Base-by-base conservation (phyloP, 495 filamentous ascomycete genomes). In the Chaetomidium leptoderma region DNA sequence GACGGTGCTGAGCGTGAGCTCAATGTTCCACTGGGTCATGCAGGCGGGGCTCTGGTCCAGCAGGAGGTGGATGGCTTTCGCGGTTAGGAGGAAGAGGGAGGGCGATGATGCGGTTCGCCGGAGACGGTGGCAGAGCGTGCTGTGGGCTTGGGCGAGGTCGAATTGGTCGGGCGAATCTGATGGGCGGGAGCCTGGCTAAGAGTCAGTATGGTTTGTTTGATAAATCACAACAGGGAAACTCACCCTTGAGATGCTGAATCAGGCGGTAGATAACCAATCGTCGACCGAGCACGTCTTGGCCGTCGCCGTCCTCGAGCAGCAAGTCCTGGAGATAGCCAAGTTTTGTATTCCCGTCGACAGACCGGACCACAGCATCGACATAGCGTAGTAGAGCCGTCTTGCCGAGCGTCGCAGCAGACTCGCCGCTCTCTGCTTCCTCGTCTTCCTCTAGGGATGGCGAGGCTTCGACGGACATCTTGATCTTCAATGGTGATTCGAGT, bases 11-110 rank as follows among this genome's bases (percentile, higher is more conserved):
- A 91, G 70, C 19, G 83, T 78, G 36, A 70, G 74, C 54, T 90
- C 88, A 58, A 90, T 82, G 66, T 88, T 87, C 74, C 79, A 87
- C 63, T 91, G 87, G 0, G 78, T 76, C 59, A 90, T 80, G 29
- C 76, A 72, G 26, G 75, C 66, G 39, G 74, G 69, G 54, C 76
- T 75, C 45, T 73, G 77, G 62, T 81, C 82, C 27, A 89, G 77
- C 26, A 88, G 74, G n/a, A 81, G 65, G 29, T 77, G 64, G 50
- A 86, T 63, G 13, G 72, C 77, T 57, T 83, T 81, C 35, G 78
- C 72, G 19, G 78, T 72, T n/a, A 85, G 72, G 50, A 74, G 79
- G 58, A 88, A 86, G 48, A 81, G 74, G 14, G 76, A 9, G 1
- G 53, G 26, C 11, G 44, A 40, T 11, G 29, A 47, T 9, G 48